phyloP scores from a whole-genome alignment of 2,329 filamentous ascomycete species.

The Verticillium dahliae region DNA sequence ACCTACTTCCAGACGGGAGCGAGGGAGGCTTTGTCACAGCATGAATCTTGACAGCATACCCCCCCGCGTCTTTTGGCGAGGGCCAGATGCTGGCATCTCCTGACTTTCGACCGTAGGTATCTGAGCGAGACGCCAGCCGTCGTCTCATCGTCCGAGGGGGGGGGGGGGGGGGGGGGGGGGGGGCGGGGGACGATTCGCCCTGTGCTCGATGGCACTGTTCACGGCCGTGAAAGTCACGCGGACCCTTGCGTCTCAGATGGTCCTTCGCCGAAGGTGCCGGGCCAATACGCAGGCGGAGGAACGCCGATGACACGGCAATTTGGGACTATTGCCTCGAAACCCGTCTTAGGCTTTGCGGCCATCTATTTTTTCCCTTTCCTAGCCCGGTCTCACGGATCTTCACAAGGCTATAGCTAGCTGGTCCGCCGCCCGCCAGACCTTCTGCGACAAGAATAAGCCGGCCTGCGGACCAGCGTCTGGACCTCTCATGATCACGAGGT shows the following conservation, averaged over 20 bases:
- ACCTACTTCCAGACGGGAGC: background rate
- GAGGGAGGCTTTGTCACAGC: background rate
- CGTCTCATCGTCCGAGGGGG: too few species aligned
- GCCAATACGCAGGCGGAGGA: background rate
- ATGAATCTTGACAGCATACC: background rate
- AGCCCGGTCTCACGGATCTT: background rate
- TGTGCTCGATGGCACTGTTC: background rate
- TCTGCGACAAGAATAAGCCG: background rate
- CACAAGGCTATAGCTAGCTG: background rate
- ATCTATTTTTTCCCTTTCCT: too few species aligned
- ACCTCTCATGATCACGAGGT: background rate
- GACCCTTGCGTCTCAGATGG: background rate
- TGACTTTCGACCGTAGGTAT: too few species aligned
- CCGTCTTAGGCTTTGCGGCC: too few species aligned
- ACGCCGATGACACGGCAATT: background rate
- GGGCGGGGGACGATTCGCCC: background rate
- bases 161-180: too few species aligned
- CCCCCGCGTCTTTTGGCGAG: too few species aligned
- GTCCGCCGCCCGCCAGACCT: too few species aligned
- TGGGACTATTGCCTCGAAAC: too few species aligned
- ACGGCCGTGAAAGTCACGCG: background rate
- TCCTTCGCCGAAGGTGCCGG: background rate
- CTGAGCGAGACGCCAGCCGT: too few species aligned
- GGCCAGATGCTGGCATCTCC: background rate
- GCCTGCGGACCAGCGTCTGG: background rate